phyloP scores from a whole-genome alignment of 306 rosid genomes.

The Sindora glabra region DNA sequence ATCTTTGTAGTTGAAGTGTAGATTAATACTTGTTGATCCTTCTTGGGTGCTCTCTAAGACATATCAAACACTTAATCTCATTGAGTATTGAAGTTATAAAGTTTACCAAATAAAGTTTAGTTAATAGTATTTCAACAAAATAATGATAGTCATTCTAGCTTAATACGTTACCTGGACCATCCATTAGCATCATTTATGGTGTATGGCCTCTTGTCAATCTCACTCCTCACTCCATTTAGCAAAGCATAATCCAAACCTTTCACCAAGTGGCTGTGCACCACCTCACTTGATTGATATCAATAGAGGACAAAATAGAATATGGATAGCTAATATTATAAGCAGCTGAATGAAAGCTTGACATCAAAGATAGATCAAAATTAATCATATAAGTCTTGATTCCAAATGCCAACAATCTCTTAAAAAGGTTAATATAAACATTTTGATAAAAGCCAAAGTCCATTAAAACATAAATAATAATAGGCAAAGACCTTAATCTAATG shows the following conservation, averaged over 20 bases:
- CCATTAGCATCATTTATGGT: slow-evolving; percentile 58
- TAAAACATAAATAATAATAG: too few relatives aligned
- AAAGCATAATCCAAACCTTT: slow-evolving; percentile 93
- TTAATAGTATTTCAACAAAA: neutral
- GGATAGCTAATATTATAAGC: neutral
- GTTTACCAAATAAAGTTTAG: neutral
- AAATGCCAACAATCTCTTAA: too few relatives aligned
- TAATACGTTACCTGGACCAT: slow-evolving; percentile 48
- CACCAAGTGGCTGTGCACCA: slow-evolving; percentile 93
- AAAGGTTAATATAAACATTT: too few relatives aligned
- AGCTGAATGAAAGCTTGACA: neutral
- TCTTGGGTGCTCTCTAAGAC: slow-evolving; percentile 55
- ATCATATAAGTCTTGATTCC: too few relatives aligned
- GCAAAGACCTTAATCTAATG: neutral
- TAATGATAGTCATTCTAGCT: neutral
- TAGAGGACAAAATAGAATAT: neutral
- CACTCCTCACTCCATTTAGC: slow-evolving; percentile 91
- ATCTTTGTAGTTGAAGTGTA: slow-evolving; percentile 92
- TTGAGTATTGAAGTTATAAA: neutral
- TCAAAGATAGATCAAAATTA: neutral
- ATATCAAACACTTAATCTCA: neutral
- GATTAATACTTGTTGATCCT: slow-evolving; percentile 62
- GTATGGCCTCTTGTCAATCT: slow-evolving; percentile 83
- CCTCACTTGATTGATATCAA: slow-evolving; percentile 62
- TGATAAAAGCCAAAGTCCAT: too few relatives aligned